Evolutionary conservation across 305 asterid species (phyloP).

Genomic region (Ruellia speciosa): DNA sequence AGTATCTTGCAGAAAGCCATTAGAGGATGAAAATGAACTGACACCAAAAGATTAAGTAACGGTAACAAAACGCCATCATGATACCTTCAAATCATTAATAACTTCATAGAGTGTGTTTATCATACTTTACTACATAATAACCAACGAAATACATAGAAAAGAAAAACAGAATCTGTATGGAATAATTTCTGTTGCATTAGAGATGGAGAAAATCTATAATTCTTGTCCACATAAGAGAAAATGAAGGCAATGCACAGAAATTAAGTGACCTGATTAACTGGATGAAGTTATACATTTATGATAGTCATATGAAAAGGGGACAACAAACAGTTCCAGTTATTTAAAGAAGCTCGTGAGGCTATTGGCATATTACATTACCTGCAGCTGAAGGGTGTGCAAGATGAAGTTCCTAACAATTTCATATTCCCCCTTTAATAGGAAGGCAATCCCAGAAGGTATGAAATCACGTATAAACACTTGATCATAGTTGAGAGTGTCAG

Average conservation of each 20-base stretch:
- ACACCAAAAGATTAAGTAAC: not conserved
- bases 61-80: not conserved
- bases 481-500: conserved; percentile 71
- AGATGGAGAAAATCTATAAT: too few species aligned
- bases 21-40: not conserved
- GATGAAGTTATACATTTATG: conserved; percentile 4
- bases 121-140: not conserved
- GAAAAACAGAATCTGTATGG: conserved; percentile 12
- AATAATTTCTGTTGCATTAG: too few species aligned
- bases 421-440: conserved; percentile 79
- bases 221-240: too few species aligned
- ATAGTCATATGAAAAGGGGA: not conserved
- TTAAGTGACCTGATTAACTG: conserved; percentile 8
- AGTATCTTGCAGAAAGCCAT: too few species aligned
- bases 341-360: not conserved
- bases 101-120: conserved; percentile 5
- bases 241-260: conserved; percentile 10
- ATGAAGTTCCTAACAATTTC: conserved; percentile 84
- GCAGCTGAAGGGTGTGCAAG: conserved; percentile 90
- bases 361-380: conserved; percentile 38
- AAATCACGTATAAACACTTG: conserved; percentile 92
- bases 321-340: not conserved
- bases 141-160: not conserved
- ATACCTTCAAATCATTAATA: not conserved
- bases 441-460: conserved; percentile 86